These are phyloP conservation scores for Candida labiduridarum DNA, from an alignment of 1,139 yeast species.

Conservation along the genomic window DNA sequence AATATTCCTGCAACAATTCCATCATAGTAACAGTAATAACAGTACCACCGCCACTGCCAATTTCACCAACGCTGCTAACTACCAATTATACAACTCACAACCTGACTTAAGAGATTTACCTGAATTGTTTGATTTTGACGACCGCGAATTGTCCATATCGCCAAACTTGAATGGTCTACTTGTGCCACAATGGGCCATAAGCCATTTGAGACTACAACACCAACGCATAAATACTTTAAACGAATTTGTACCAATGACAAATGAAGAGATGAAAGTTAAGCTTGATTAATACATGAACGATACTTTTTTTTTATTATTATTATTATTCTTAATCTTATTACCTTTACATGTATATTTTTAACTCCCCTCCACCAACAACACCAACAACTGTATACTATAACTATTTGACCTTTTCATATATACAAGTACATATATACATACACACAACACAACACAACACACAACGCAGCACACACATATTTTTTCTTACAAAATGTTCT, in stretches of 20 bases:
- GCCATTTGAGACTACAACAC: constrained; percentile 28
- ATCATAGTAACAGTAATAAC: constrained; percentile 12
- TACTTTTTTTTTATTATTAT: constrained; percentile 3
- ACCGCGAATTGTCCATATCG: constrained; percentile 46
- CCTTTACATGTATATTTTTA: background rate
- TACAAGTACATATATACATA: background rate
- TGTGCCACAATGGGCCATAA: constrained; percentile 44
- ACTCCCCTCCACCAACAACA: background rate
- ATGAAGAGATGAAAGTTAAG: constrained; percentile 38
- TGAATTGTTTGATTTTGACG: constrained; percentile 52
- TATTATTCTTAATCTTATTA: background rate
- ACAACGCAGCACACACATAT: background rate
- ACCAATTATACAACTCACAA: constrained; percentile 40
- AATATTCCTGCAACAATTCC: constrained; percentile 44
- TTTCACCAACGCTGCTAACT: constrained; percentile 31
- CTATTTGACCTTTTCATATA: background rate
- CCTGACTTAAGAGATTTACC: constrained; percentile 49
- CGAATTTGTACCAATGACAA: constrained; percentile 38
- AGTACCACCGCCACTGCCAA: constrained; percentile 3
- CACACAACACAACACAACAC: background rate
- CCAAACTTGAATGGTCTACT: constrained; percentile 37
- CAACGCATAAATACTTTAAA: constrained; percentile 26
- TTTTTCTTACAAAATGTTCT: constrained; percentile 1
- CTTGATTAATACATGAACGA: constrained; percentile 26
- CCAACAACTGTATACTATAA: background rate